Evolutionary conservation across 2,329 filamentous ascomycete species (phyloP), one percentile per base, ranked within the genome.

Genomic region (Colletotrichum karsti): DNA sequence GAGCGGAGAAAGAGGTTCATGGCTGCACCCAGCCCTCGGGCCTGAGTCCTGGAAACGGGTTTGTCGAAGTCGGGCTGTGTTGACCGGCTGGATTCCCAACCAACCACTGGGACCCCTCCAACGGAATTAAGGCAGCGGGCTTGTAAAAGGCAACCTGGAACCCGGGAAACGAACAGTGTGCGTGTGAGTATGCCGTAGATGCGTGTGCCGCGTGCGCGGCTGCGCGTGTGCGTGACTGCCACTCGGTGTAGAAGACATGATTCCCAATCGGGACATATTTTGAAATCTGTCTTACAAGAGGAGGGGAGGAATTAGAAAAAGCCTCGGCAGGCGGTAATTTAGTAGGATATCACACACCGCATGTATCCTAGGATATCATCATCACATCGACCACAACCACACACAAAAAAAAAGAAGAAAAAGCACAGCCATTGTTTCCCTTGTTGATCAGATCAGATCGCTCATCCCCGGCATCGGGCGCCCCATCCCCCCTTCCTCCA

Each of bases 221-320:
- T 24, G 51, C 15, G 24, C 18, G 20, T 24, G 18, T 37, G 42
- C 30, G 39, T 53, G 46, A 54, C 22, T 13, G 22, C 5, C n/a
- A n/a, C 18, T 7, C 5, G 30, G 26, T 41, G 37, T 57, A 57
- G 35, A 64, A 64, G 46, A 58, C 37, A 13, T 24, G 10, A 15
- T 58, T 41, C 60, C 64, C 24, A 58, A 64, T 48, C 37, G 42
- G 60, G 64, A 54, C 64, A 67, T 64, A 64, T 58, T 50, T 54
- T 56, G 58, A 50, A n/a, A 35, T 55, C 28, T 39, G 53, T 64
- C 64, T 57, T 46, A 51, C 54, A 22, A n/a, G n/a, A n/a, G n/a
- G 15, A 50, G 56, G 15, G 44, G 35, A 39, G 18, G 33, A 35
- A 35, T 35, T 35, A 63, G 42, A 30, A 64, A 30, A 54, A 13